Conservation (phyloP, 208 protist genomes). For the Wallacemonas sp. region DNA sequence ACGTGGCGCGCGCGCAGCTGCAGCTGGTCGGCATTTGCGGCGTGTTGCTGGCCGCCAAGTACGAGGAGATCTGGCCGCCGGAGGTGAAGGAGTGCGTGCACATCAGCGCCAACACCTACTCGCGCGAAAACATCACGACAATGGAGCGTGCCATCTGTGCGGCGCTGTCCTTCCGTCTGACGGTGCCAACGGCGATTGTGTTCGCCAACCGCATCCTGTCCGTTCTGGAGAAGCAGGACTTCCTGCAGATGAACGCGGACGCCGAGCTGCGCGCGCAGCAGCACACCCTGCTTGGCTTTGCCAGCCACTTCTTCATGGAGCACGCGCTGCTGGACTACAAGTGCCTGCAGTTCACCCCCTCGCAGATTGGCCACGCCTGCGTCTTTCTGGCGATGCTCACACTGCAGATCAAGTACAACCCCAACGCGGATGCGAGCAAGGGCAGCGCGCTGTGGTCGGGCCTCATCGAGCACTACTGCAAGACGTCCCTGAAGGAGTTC, state of each 20-base stretch:
- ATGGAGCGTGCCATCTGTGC: constrained; percentile 91
- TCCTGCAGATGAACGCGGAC: constrained; percentile 30
- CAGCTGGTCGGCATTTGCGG: constrained; percentile 96
- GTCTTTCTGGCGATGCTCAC: constrained; percentile 89
- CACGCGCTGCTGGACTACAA: constrained; percentile 88
- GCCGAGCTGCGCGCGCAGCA: constrained; percentile 43
- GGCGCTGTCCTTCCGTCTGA: constrained; percentile 87
- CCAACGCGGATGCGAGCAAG: background rate
- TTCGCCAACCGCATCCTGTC: constrained; percentile 84
- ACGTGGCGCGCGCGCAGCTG: constrained; percentile 85
- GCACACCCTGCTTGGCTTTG: constrained; percentile 50
- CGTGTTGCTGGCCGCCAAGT: constrained; percentile 93
- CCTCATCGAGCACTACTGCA: constrained; percentile 72
- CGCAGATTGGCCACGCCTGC: constrained; percentile 90
- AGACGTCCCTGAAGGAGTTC: constrained; percentile 60
- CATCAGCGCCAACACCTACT: constrained; percentile 95
- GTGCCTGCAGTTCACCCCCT: constrained; percentile 92
- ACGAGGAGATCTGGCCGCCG: constrained; percentile 95
- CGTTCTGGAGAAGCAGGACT: constrained; percentile 63
- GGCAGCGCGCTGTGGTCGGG: constrained; percentile 54
- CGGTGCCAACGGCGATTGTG: constrained; percentile 81
- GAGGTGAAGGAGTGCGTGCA: constrained; percentile 94
- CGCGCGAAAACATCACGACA: constrained; percentile 85
- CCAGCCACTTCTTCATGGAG: constrained; percentile 87
- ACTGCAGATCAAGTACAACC: constrained; percentile 49